A percentile compares a stretch with the other conserved stretches of the same genome.
Evolutionary conservation across 139 green algal species (phyloP).

Genomic region (Volvox africanus): DNA sequence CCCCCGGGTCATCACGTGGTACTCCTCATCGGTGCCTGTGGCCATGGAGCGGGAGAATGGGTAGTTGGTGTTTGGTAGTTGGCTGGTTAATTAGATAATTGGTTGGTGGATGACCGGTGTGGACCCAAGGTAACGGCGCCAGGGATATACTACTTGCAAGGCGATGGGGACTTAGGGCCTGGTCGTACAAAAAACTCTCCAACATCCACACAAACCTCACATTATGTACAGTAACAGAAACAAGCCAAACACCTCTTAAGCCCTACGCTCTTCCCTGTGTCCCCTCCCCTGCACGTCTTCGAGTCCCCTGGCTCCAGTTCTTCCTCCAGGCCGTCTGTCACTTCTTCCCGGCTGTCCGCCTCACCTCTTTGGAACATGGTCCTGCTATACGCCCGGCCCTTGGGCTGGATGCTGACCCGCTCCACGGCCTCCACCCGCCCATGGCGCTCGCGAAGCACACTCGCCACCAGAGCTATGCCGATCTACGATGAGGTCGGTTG

Average conservation of each 20-base stretch:
- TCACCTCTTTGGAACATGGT: conserved; percentile 78
- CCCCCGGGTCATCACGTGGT: conserved; percentile 81
- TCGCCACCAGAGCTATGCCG: conserved; percentile 80
- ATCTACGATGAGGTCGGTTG: conserved; percentile 53
- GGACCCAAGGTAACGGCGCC: no score
- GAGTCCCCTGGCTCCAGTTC: no score
- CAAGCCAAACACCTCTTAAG: no score
- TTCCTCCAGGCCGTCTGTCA: not conserved
- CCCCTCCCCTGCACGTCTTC: not conserved
- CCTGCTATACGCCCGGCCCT: conserved; percentile 70
- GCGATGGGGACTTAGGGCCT: no score
- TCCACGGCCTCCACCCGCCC: conserved; percentile 81
- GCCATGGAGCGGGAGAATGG: no score
- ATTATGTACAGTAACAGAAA: no score
- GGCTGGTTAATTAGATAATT: no score
- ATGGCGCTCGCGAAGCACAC: conserved; percentile 67
- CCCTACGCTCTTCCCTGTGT: not conserved
- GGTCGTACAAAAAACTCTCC: no score
- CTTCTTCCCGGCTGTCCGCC: not conserved
- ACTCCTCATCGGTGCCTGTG: conserved; percentile 81
- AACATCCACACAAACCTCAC: no score
- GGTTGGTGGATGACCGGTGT: no score
- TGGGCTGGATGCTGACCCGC: conserved; percentile 81
- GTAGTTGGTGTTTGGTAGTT: no score
- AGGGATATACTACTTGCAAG: no score